Evolutionary conservation across 345 rosid genomes (phyloP), one percentile per base, ranked within the genome.

Genomic region (Ricinus communis): DNA sequence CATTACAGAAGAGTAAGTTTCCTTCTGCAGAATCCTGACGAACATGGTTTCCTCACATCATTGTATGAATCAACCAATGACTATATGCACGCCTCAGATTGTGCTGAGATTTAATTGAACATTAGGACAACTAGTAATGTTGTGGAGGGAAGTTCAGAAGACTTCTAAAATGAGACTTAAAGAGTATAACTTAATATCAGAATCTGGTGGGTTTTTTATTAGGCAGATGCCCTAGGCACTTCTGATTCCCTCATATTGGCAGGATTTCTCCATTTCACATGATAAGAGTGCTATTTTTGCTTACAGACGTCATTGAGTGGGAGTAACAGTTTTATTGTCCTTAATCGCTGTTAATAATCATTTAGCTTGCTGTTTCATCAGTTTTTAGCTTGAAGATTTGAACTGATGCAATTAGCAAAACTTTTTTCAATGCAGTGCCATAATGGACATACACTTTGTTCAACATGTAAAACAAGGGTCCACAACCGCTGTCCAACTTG

Each of bases 391-490:
- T 15, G 51, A 55, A 45, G 51, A 46, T 55, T 28, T 61, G 25
- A 57, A 60, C 36, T 69, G 36, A 68, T 69, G 11, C 65, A n/a
- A 28, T 54, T 19, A 25, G 33, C 5, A 14, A 14, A 22, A 51
- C 52, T 10, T 62, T 43, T 58, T 27, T 64, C 31, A 47, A 47
- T 69, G 82, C 97, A 93, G 98, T 93, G 98, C 81, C 98, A 88
- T 80, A 93, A 93, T 71, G 98, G 98, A 31, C 98, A 91, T 76
- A 93, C 98, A 15, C 90, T 93, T 13, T 93, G 98, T 77, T 93
- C 97, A 62, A 88, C 91, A 56, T 91, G 98, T 83, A 93, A 93
- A 86, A 83, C 79, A 56, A 83, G 91, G 80, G 98, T 91, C 40
- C 96, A 90, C 63, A 93, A 91, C 68, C 86, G 97, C 22, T 93